A percentile compares a stretch with the other conserved stretches of the same genome.
These are phyloP conservation scores for Termitomyces sp. DNA, from an alignment of 1,284 basidiomycete species.

Conservation along the genomic window DNA sequence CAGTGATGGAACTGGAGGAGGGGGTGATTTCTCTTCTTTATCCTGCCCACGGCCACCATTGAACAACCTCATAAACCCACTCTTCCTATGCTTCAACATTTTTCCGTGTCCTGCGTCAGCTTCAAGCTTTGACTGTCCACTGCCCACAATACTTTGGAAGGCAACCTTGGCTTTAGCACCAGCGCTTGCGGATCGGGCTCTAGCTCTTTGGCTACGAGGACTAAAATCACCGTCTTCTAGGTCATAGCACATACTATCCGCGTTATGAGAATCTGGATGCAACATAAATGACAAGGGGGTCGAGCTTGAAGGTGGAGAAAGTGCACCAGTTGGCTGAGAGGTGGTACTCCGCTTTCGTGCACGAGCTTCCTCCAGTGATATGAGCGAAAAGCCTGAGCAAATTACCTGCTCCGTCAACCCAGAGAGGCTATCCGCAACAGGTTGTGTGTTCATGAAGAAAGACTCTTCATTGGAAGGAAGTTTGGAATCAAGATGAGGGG, in stretches of 20 bases:
- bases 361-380: slow-evolving; percentile 72
- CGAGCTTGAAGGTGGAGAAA: slow-evolving; percentile 22
- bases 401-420: slow-evolving; percentile 44
- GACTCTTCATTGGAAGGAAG: slow-evolving; percentile 18
- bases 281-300: slow-evolving; percentile 23
- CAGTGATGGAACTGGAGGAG: slow-evolving; percentile 52
- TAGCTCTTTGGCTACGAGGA: slow-evolving; percentile 26
- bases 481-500: slow-evolving; percentile 21
- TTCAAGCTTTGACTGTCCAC: slow-evolving; percentile 31
- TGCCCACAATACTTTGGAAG: slow-evolving; percentile 36
- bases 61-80: slow-evolving; percentile 77
- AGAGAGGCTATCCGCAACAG: slow-evolving; percentile 29
- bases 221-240: slow-evolving; percentile 20
- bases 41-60: slow-evolving; percentile 46
- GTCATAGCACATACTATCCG: slow-evolving; percentile 7
- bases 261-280: slow-evolving; percentile 28
- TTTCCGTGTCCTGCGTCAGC: slow-evolving; percentile 30
- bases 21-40: slow-evolving; percentile 38
- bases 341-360: slow-evolving; percentile 55
- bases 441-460: slow-evolving; percentile 21
- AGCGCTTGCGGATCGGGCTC: slow-evolving; percentile 57
- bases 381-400: slow-evolving; percentile 54
- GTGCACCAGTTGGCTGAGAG: slow-evolving; percentile 27
- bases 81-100: slow-evolving; percentile 65
- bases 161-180: slow-evolving; percentile 46